These are phyloP conservation scores for Mollisiaceae sp. DNA, from an alignment of 2,329 filamentous ascomycete species.

Conservation along the genomic window DNA sequence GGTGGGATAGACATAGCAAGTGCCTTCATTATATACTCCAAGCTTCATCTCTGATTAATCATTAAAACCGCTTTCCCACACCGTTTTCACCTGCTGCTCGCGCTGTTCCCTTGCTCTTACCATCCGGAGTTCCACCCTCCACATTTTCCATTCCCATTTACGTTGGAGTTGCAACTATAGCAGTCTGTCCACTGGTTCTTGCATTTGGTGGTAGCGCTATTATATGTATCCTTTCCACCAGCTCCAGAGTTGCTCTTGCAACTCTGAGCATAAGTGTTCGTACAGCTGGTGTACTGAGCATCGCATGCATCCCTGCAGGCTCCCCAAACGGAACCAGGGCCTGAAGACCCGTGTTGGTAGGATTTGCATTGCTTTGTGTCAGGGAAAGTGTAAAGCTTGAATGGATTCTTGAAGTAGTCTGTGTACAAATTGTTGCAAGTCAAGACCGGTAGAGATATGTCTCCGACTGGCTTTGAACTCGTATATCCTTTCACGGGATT, in stretches of 20 bases:
- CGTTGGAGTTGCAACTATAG: conserved; percentile 47
- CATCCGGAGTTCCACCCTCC: conserved; percentile 39
- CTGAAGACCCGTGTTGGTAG: conserved; percentile 45
- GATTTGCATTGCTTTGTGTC: conserved; percentile 50
- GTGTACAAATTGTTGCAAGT: conserved; percentile 57
- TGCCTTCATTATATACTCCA: too few species aligned
- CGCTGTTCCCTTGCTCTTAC: background rate
- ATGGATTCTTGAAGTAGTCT: conserved; percentile 50
- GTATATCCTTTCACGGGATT: conserved; percentile 68
- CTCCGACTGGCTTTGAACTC: conserved; percentile 62
- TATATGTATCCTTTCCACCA: conserved; percentile 29
- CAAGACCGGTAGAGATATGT: conserved; percentile 57
- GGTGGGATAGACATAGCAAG: too few species aligned
- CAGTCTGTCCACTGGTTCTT: conserved; percentile 56
- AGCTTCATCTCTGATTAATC: too few species aligned
- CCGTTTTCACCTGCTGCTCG: too few species aligned
- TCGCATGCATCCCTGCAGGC: conserved; percentile 57
- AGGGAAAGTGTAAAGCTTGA: conserved; percentile 57
- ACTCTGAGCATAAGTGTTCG: conserved; percentile 53
- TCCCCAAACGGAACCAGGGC: background rate
- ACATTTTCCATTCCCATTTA: conserved; percentile 49
- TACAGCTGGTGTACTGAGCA: conserved; percentile 55
- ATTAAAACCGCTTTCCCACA: too few species aligned
- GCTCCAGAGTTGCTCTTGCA: conserved; percentile 45
- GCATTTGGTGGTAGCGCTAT: conserved; percentile 50